Base-by-base conservation (phyloP, 2,329 filamentous ascomycete species). In the Neofusicoccum umdonicola region DNA sequence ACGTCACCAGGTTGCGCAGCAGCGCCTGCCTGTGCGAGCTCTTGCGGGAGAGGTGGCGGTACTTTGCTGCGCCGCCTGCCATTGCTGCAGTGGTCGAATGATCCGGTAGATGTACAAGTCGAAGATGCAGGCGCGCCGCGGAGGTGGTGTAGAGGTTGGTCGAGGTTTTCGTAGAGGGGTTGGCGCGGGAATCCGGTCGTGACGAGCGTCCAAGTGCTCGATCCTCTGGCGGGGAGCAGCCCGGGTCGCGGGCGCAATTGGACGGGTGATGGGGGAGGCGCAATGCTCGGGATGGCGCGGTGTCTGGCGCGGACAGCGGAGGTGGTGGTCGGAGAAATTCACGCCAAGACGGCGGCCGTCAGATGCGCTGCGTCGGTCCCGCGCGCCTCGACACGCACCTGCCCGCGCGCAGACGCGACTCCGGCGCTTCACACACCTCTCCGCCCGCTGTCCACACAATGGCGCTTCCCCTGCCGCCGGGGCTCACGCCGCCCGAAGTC, bases 1-100 rank as follows among this genome's bases (percentile, higher is more conserved):
- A 95, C 70, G 94, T 97, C 77, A 98, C 93, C 67, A 99, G 85
- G 80, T 98, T 97, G 74, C 95, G 92, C 70, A 99, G 88, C 71
- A 99, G 87, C 62, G 95, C 94, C 82, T 94, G 88, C 76, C 95
- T 88, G 77, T 97, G 95, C 63, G 94, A 84, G 60, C 93, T 97
- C 70, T 87, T 85, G 71, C 95, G 93, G 80, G 88, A 89, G 67
- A 99, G 84, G 79, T 96, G 91, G 71, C 95, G 90, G 82, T 94
- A 97, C 82, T 93, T 96, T 78, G 92, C 86, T 69, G 87, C 84
- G 70, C 91, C 92, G 73, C 93, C 93, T 69, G 92, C 93, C 93
- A 97, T 97, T 68, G 68, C 79, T 67, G 42, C n/a, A 57, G 57
- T 34, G 12, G 31, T 22, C 5, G 17, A 15, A 19, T 15, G 4